These are phyloP conservation scores for Phytophthora rubi DNA, from an alignment of 352 stramenopile species.

Conservation along the genomic window DNA sequence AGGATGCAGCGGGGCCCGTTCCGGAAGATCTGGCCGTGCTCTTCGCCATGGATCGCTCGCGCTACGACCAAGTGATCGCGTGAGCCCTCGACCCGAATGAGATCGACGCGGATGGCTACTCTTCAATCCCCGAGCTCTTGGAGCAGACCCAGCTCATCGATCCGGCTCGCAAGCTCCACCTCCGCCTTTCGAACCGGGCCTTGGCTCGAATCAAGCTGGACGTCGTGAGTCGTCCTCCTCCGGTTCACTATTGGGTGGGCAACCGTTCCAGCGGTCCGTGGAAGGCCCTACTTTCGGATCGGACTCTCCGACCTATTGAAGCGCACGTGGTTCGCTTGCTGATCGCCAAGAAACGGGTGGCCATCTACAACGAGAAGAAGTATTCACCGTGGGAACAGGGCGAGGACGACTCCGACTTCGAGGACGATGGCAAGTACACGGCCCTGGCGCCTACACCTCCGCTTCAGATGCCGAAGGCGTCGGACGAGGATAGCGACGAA, in stretches of 20 bases:
- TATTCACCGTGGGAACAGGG: not conserved
- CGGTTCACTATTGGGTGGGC: not conserved
- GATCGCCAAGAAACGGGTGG: too few relatives aligned
- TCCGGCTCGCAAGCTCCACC: too few relatives aligned
- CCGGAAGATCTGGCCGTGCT: too few relatives aligned
- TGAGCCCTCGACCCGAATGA: too few relatives aligned
- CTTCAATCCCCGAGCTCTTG: too few relatives aligned
- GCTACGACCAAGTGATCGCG: too few relatives aligned
- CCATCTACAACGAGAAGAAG: not conserved
- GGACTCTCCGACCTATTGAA: not conserved
- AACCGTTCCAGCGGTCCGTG: not conserved
- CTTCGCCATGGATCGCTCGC: too few relatives aligned
- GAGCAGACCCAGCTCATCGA: too few relatives aligned
- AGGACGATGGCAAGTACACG: not conserved
- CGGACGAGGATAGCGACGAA: too few relatives aligned
- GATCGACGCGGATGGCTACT: too few relatives aligned
- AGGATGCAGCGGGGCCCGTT: too few relatives aligned
- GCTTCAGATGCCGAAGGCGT: not conserved
- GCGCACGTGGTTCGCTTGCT: not conserved
- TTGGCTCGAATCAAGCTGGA: not conserved
- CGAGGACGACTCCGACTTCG: not conserved
- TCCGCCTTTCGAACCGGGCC: not conserved
- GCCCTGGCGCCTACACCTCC: not conserved
- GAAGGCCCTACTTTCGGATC: not conserved
- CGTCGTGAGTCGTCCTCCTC: not conserved